Conservation (phyloP, 768 basidiomycete genomes). For the Mycena sanguinolenta region DNA sequence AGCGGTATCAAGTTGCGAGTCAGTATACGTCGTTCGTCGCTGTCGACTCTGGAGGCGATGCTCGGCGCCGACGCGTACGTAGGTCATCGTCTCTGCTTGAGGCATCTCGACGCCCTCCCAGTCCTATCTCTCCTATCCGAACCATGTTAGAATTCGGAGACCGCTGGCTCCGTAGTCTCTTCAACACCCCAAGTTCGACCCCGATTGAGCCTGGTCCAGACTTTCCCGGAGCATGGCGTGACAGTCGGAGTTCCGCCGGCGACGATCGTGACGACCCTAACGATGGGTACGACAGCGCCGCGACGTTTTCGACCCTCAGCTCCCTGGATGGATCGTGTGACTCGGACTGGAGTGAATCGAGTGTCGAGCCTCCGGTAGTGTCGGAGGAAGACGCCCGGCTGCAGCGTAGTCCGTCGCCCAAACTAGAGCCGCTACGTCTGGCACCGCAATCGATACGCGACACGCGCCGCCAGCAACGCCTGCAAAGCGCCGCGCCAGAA, state of each 20-base stretch:
- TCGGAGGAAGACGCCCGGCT: slow-evolving; percentile 42
- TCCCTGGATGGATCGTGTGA: slow-evolving; percentile 54
- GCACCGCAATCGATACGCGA: slow-evolving; percentile 25
- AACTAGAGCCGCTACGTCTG: slow-evolving; percentile 32
- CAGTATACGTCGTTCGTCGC: slow-evolving; percentile 70
- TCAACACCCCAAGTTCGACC: not conserved
- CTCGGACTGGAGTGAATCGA: slow-evolving; percentile 53
- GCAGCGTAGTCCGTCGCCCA: slow-evolving; percentile 51
- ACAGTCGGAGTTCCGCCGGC: not conserved
- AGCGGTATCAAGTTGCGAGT: slow-evolving; percentile 66
- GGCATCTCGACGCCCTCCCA: not conserved
- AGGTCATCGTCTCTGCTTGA: slow-evolving; percentile 7
- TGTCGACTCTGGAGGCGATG: slow-evolving; percentile 53
- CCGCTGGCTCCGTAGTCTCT: slow-evolving; percentile 19
- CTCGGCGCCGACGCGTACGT: not conserved
- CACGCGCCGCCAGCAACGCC: slow-evolving; percentile 1
- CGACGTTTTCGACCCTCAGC: slow-evolving; percentile 63
- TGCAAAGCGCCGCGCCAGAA: not conserved
- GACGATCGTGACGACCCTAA: slow-evolving; percentile 38
- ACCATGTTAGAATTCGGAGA: not conserved
- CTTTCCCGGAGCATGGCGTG: slow-evolving; percentile 36
- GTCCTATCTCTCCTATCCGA: not conserved
- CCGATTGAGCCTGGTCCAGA: slow-evolving; percentile 1
- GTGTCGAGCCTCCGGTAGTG: slow-evolving; percentile 44
- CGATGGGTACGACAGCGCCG: slow-evolving; percentile 46